phyloP scores from a whole-genome alignment of 495 filamentous ascomycete species.

The Clohesyomyces aquaticus region DNA sequence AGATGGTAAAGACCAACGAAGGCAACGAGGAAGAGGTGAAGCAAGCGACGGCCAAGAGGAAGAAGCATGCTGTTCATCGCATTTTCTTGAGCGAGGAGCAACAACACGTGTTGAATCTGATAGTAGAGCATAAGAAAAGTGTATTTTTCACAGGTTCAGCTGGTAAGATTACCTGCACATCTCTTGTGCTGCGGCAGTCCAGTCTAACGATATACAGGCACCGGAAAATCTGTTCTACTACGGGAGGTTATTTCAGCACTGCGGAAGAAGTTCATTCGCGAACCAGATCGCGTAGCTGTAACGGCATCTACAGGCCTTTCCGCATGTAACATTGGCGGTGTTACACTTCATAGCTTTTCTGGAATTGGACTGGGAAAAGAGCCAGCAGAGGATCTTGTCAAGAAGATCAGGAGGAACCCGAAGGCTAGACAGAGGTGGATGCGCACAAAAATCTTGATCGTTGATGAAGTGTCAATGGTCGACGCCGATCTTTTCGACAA shows the following conservation, averaged over 20 bases:
- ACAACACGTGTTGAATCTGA: constrained; percentile 75
- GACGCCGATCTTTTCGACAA: constrained; percentile 98
- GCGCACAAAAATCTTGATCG: constrained; percentile 78
- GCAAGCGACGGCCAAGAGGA: constrained; percentile 45
- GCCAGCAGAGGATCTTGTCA: constrained; percentile 75
- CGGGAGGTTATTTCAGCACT: constrained; percentile 82
- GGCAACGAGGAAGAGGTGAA: constrained; percentile 40
- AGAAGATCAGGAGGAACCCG: constrained; percentile 85
- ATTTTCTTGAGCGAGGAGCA: constrained; percentile 87
- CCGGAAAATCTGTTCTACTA: constrained; percentile 95
- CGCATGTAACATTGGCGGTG: constrained; percentile 94
- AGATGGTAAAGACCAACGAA: constrained; percentile 53
- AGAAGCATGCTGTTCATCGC: constrained; percentile 53
- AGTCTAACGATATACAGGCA: constrained; percentile 48
- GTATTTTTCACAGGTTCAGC: constrained; percentile 98
- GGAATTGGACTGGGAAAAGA: constrained; percentile 97
- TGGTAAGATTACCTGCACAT: no score
- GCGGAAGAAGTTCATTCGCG: constrained; percentile 70
- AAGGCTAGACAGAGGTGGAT: constrained; percentile 91
- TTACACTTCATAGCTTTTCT: constrained; percentile 93
- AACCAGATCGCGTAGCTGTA: constrained; percentile 83
- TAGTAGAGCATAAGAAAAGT: constrained; percentile 74
- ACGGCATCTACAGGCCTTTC: constrained; percentile 96
- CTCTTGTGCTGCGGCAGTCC: no score
- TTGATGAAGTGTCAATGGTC: constrained; percentile 98